Base-by-base conservation (phyloP, 805 yeast species). In the Ogataea pini region DNA sequence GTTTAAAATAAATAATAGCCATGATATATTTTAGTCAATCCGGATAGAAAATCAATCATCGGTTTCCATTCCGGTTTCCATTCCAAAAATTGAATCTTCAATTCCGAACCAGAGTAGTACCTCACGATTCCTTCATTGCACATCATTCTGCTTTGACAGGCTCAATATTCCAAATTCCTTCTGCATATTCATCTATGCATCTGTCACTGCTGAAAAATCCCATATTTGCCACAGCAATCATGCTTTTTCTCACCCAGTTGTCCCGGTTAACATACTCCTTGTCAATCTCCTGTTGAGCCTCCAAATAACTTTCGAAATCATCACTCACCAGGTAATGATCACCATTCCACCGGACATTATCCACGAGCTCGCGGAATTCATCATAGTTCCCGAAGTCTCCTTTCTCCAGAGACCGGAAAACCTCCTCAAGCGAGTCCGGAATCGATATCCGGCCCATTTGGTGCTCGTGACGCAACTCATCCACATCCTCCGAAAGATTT, bases 121-220 rank as follows among this genome's bases (percentile, higher is more conserved):
- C n/a, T n/a, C n/a, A n/a, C n/a, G n/a, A n/a, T n/a, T n/a, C n/a
- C n/a, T n/a, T n/a, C n/a, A n/a, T n/a, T n/a, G n/a, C n/a, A n/a
- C n/a, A n/a, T n/a, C n/a, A n/a, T n/a, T n/a, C n/a, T n/a, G n/a
- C n/a, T n/a, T n/a, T n/a, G n/a, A n/a, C 40, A 3, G 96, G 95
- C 71, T 90, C 96, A 53, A 89, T 80, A 62, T 90, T 86, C 97
- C 97, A 90, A 61, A 90, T 89, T 52, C 83, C 79, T 56, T 88
- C 96, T 28, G 97, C 96, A 58, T 90, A 90, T 67, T 90, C 97
- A 60, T 84, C 86, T 62, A 90, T 86, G 66, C 96, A 89, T 69
- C 97, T 78, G 68, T 90, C 97, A 52, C 91, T 82, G 53, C 88
- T 79, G 73, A 90, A 90, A 78, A 89, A 91, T 7, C 97, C 97